These are phyloP conservation scores for Prunus salicina DNA, from an alignment of 306 rosid species.

Conservation along the genomic window DNA sequence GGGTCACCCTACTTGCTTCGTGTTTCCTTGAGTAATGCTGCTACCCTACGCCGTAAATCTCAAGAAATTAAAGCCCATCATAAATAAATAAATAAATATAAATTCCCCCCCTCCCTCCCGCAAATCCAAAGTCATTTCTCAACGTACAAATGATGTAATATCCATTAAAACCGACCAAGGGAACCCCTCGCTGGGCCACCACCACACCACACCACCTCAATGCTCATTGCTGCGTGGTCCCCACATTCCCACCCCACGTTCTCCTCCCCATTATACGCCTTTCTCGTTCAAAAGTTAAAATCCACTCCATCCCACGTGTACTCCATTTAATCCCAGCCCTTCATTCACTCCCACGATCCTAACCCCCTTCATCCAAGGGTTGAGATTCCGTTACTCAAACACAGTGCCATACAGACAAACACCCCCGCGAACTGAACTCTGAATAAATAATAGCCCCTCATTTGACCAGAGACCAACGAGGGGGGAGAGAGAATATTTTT, in stretches of 20 bases:
- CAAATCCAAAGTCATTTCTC: background rate
- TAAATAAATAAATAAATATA: background rate
- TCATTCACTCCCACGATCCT: background rate
- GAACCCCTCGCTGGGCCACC: conserved; percentile 35
- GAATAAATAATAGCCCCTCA: conserved; percentile 14
- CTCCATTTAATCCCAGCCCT: conserved; percentile 28
- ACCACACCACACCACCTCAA: conserved; percentile 10
- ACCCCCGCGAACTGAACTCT: background rate
- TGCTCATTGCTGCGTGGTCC: conserved; percentile 40
- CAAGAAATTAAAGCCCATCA: background rate
- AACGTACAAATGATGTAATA: conserved; percentile 21
- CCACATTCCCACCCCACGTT: conserved; percentile 47
- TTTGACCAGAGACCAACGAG: conserved; percentile 50
- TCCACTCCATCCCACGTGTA: conserved; percentile 44
- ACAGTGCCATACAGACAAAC: conserved; percentile 11
- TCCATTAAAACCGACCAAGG: conserved; percentile 28
- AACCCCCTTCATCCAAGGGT: background rate
- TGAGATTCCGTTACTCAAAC: background rate
- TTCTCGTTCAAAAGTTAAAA: background rate
- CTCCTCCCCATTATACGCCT: conserved; percentile 43
- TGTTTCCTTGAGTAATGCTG: background rate
- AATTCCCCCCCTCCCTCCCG: no score
- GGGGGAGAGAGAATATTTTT: conserved; percentile 10
- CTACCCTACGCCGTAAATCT: background rate
- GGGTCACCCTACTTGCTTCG: background rate